These are phyloP conservation scores for Pezicula carpinea DNA, from an alignment of 2,329 filamentous ascomycete species.

Conservation along the genomic window DNA sequence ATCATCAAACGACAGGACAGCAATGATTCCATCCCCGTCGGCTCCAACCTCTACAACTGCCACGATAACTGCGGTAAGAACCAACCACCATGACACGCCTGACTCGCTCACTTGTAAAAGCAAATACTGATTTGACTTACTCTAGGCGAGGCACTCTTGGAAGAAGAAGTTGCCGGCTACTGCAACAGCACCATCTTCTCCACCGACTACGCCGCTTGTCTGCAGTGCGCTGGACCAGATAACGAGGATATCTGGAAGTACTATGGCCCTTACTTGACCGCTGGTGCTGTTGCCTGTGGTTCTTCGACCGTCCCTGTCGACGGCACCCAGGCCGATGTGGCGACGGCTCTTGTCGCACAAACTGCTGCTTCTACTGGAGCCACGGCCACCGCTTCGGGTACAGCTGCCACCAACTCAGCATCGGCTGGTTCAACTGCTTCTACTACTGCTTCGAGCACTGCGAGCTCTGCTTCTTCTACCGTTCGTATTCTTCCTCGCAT, in stretches of 20 bases:
- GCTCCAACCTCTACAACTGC: slow-evolving; percentile 3
- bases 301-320: background rate
- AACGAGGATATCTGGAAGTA: slow-evolving; percentile 17
- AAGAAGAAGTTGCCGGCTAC: slow-evolving; percentile 5
- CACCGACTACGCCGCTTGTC: slow-evolving; percentile 14
- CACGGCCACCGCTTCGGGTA: background rate
- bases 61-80: slow-evolving; percentile 6
- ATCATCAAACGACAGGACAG: slow-evolving; percentile 9
- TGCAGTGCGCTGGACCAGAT: slow-evolving; percentile 16
- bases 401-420: no score
- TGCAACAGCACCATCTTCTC: slow-evolving; percentile 14
- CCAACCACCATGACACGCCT: background rate
- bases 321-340: background rate
- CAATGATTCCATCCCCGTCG: background rate
- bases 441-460: no score
- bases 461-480: no score
- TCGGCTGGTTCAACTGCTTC: no score
- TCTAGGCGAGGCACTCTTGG: slow-evolving; percentile 4
- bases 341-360: background rate
- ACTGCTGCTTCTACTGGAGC: background rate
- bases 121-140: background rate
- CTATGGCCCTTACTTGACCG: background rate
- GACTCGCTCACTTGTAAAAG: background rate
- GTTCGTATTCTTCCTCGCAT: no score
- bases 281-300: background rate